Conservation (phyloP, 305 asterid genomes). For the Fraxinus baroniana region DNA sequence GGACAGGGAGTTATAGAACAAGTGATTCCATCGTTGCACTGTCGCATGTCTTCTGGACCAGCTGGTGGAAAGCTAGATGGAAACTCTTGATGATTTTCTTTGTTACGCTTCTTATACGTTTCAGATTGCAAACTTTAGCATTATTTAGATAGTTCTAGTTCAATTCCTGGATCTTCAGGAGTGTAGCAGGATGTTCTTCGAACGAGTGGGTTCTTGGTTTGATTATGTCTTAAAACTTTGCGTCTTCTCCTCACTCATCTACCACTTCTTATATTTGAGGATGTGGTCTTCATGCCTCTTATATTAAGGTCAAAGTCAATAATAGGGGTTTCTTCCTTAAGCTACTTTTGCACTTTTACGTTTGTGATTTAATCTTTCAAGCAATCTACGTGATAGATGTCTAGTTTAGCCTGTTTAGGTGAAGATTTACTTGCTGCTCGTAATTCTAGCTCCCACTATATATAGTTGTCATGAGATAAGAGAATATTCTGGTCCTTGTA, state of each 20-base stretch:
- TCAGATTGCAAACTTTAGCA: not conserved
- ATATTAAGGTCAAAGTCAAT: not conserved
- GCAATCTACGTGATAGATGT: not conserved
- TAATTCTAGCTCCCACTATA: not conserved
- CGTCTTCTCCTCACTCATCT: not conserved
- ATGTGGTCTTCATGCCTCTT: not conserved
- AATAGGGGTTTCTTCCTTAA: not conserved
- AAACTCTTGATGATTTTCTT: not conserved
- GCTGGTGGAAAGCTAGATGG: not conserved
- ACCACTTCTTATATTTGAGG: not conserved
- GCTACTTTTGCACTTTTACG: not conserved
- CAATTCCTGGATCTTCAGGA: not conserved
- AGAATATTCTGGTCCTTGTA: not conserved
- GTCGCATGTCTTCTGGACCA: not conserved
- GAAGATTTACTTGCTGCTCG: not conserved
- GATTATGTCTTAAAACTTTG: not conserved
- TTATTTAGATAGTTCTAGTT: not conserved
- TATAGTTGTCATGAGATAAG: not conserved
- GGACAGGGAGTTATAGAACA: not conserved
- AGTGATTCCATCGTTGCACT: not conserved
- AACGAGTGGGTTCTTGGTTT: not conserved
- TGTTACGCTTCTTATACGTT: not conserved
- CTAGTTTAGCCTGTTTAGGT: not conserved
- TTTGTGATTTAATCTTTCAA: not conserved
- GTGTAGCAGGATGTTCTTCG: not conserved